phyloP scores from a whole-genome alignment of 805 yeast species.

The Candida tammaniensis region DNA sequence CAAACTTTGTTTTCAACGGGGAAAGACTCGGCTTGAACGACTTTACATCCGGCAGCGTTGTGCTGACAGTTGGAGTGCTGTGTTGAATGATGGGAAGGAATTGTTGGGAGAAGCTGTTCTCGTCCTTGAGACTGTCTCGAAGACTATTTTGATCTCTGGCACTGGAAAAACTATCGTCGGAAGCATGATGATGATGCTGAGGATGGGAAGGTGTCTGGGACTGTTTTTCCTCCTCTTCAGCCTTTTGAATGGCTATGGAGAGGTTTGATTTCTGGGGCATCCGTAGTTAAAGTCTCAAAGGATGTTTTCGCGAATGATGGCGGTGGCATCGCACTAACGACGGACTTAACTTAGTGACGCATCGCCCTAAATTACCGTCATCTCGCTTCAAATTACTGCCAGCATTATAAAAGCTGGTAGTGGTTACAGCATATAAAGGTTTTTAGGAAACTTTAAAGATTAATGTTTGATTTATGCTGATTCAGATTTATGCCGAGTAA shows the following conservation, averaged over 20 bases:
- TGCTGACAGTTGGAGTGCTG: conserved; percentile 27
- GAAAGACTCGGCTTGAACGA: conserved; percentile 35
- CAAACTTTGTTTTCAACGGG: conserved; percentile 35
- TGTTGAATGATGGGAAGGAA: conserved; percentile 25
- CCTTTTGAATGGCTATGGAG: conserved; percentile 44
- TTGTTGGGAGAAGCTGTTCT: conserved; percentile 3
- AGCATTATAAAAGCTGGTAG: too few species aligned
- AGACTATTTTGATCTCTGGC: conserved; percentile 1
- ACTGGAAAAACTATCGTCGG: conserved; percentile 6
- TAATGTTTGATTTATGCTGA: too few species aligned
- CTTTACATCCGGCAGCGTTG: conserved; percentile 30
- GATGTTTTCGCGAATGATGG: too few species aligned
- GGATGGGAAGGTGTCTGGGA: conserved; percentile 5
- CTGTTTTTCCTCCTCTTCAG: conserved; percentile 24
- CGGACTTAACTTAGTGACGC: too few species aligned
- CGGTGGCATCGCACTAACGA: too few species aligned
- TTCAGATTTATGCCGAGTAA: too few species aligned
- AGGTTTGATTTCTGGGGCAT: conserved; percentile 33
- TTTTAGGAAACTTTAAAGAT: too few species aligned
- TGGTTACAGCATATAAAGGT: too few species aligned
- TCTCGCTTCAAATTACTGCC: too few species aligned
- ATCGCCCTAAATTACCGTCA: too few species aligned
- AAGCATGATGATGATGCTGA: conserved; percentile 7
- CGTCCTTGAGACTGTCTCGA: conserved; percentile 4
- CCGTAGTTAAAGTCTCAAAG: too few species aligned